Base-by-base conservation (phyloP, 140 eudicot genomes). In the Flaveria floridana region DNA sequence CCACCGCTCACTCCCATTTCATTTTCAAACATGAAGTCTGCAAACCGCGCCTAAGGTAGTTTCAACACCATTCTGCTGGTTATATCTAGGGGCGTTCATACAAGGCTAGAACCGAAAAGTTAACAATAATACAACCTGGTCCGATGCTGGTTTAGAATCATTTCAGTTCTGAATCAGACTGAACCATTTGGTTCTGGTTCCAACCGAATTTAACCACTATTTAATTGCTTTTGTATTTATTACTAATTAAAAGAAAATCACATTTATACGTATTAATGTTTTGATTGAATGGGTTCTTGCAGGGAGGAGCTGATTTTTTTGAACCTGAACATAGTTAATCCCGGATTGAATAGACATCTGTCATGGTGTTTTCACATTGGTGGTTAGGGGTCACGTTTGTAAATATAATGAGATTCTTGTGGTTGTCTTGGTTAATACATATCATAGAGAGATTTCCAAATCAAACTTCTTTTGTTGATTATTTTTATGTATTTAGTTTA, bases 1-100 rank as follows among this genome's bases (percentile, higher is more conserved):
- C 98, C 98, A 72, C 97, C 98, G 0, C 79, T 93, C 52, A 86
- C 98, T 8, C 98, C 97, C 25, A 86, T 93, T n/a, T 85, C 89
- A 23, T 85, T 90, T 53, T 79, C 87, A 6, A 82, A 84, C 42
- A 75, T 79, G 80, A 87, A 82, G 85, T 76, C 88, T 18, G 47
- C 59, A 70, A 59, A 62, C 51, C 80, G 42, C 72, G 74, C 64
- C 47, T 80, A 80, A 74, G 83, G 75, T 80, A 80, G 46, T 53
- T 34, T 51, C 7, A 1, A 4, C 37, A 62, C 41, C 2, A 21
- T 41, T 53, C 4, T 39, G 61, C 44, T 68, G 47, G 68, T 44
- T n/a, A 26, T 56, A 20, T 47, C 63, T 51, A 2, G 46, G 53
- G 48, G 59, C 26, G 70, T 16, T n/a, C 61, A 48, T 48, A 53